Conservation (phyloP, 2,329 filamentous ascomycete genomes). For the Fusarium sterilihyphosum region DNA sequence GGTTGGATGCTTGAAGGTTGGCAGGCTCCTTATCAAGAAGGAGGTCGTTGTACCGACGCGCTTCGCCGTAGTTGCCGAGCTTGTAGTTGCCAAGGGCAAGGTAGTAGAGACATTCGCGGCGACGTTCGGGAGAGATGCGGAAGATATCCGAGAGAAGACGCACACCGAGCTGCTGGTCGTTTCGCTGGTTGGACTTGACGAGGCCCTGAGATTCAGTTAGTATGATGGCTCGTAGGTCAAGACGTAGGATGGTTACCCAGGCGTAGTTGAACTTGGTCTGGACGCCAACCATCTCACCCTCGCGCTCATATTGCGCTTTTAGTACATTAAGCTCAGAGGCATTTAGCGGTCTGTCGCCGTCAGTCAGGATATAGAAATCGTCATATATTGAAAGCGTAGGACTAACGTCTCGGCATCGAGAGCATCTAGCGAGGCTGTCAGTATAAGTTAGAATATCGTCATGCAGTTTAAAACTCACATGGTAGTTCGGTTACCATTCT, state of each 20-base stretch:
- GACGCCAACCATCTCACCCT: constrained; percentile 94
- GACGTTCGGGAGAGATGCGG: constrained; percentile 88
- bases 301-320: constrained; percentile 94
- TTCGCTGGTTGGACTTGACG: constrained; percentile 87
- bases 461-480: constrained; percentile 51
- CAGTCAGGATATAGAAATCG: constrained; percentile 9
- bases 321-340: constrained; percentile 92
- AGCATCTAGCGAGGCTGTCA: constrained; percentile 72
- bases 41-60: constrained; percentile 92
- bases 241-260: constrained; percentile 71
- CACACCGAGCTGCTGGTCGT: constrained; percentile 93
- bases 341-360: constrained; percentile 77
- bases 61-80: constrained; percentile 96
- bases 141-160: constrained; percentile 96
- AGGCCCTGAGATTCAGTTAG: constrained; percentile 68
- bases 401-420: constrained; percentile 94
- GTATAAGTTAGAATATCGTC: not conserved
- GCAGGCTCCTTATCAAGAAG: constrained; percentile 89
- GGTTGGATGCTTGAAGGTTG: constrained; percentile 89
- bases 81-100: constrained; percentile 98
- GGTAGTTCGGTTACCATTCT: constrained; percentile 61
- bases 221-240: not conserved
- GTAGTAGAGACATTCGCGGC: constrained; percentile 98
- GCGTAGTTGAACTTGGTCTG: constrained; percentile 99
- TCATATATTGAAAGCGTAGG: not conserved